phyloP scores from a whole-genome alignment of 495 filamentous ascomycete genomes.

The Penicillium argentinense region DNA sequence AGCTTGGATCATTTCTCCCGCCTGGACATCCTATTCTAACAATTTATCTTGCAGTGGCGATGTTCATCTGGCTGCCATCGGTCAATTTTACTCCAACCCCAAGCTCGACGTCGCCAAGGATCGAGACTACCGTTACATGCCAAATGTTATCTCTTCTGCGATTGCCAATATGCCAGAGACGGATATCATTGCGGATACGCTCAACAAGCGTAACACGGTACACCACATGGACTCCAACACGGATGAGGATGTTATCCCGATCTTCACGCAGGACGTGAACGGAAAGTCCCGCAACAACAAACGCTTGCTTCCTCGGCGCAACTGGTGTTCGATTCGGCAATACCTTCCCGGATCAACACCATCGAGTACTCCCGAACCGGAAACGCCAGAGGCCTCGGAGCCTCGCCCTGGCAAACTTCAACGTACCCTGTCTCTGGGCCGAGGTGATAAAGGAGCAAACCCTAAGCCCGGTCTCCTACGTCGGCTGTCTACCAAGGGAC shows the following conservation, averaged over 20 bases:
- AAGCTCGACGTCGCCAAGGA: conserved; percentile 76
- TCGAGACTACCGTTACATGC: conserved; percentile 91
- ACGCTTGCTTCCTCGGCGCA: conserved; percentile 81
- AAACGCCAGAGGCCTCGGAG: conserved; percentile 29
- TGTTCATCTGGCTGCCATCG: conserved; percentile 89
- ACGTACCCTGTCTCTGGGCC: conserved; percentile 63
- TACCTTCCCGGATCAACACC: conserved; percentile 77
- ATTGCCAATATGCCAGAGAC: conserved; percentile 91
- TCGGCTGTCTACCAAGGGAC: conserved; percentile 46
- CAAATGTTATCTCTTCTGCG: conserved; percentile 83
- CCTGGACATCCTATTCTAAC: conserved; percentile 11
- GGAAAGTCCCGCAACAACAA: conserved; percentile 89
- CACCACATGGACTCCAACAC: conserved; percentile 76
- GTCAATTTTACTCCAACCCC: conserved; percentile 90
- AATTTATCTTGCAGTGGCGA: conserved; percentile 60
- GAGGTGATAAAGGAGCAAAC: conserved; percentile 45
- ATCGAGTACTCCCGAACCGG: conserved; percentile 54
- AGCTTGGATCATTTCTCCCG: conserved; percentile 3
- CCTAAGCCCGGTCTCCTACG: conserved; percentile 51
- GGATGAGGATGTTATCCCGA: conserved; percentile 92
- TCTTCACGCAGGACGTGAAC: conserved; percentile 87
- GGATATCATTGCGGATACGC: conserved; percentile 82
- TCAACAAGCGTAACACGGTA: conserved; percentile 91
- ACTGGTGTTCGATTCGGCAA: conserved; percentile 86
- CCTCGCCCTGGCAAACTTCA: conserved; percentile 51